Percentiles rank a stretch among this genome's conserved stretches.
These are phyloP conservation scores for Phellopilus nigrolimitatus DNA, from an alignment of 1,284 basidiomycete species.

Conservation along the genomic window DNA sequence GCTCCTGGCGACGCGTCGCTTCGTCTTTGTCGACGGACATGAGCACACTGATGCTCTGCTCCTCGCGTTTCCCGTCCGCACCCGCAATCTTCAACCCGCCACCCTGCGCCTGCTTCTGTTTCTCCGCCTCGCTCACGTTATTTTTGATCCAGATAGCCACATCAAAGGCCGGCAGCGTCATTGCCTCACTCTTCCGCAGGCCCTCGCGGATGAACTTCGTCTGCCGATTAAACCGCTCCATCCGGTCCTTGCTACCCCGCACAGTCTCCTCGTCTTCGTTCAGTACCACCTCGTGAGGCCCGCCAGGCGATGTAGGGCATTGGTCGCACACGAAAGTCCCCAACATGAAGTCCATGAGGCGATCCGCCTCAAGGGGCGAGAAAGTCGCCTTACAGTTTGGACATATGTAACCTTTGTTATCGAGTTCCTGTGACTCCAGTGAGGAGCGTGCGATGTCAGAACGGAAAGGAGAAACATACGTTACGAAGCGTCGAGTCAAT, in stretches of 20 bases:
- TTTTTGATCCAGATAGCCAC: conserved; percentile 74
- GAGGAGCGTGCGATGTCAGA: conserved; percentile 4
- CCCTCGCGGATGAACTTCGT: conserved; percentile 85
- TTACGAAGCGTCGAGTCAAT: conserved; percentile 88
- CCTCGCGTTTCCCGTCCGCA: conserved; percentile 54
- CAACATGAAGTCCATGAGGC: conserved; percentile 65
- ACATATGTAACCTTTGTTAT: conserved; percentile 95
- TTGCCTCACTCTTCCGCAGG: conserved; percentile 85
- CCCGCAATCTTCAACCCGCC: conserved; percentile 85
- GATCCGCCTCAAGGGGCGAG: conserved; percentile 82
- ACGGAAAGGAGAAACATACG: conserved; percentile 37
- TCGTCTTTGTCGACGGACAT: conserved; percentile 82
- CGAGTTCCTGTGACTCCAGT: conserved; percentile 65
- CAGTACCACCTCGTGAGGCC: conserved; percentile 78
- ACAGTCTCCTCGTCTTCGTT: conserved; percentile 89
- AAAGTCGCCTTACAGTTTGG: conserved; percentile 85
- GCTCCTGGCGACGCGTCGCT: conserved; percentile 56
- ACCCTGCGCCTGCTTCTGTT: conserved; percentile 88
- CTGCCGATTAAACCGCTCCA: conserved; percentile 93
- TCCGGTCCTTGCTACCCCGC: conserved; percentile 82
- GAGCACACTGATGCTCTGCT: conserved; percentile 74
- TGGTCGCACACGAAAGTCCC: conserved; percentile 70
- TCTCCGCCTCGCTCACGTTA: conserved; percentile 56
- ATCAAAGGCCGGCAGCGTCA: conserved; percentile 83
- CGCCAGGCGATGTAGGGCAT: conserved; percentile 45